Percentiles rank a stretch among this genome's conserved stretches.
These are phyloP conservation scores for Paramecium octaurelia DNA, from an alignment of 73 alveolate genomes.

Conservation along the genomic window DNA sequence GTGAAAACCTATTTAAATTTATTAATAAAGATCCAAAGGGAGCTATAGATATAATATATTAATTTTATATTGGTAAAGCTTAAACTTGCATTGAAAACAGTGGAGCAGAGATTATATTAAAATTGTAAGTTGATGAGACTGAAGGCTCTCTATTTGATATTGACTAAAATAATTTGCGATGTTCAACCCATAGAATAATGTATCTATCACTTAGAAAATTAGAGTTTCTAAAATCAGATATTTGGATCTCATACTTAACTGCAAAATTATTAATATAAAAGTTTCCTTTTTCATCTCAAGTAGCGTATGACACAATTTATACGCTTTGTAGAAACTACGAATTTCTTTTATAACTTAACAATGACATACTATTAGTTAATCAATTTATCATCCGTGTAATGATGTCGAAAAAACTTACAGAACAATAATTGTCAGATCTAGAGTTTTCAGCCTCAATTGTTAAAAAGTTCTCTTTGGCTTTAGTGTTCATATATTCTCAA, in stretches of 20 bases:
- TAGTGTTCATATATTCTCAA: neutral
- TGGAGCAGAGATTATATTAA: neutral
- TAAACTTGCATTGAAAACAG: neutral
- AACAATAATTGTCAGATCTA: neutral
- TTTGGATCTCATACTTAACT: neutral
- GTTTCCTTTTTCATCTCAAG: neutral
- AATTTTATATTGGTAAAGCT: neutral
- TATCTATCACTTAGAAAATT: neutral
- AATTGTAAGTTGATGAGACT: neutral
- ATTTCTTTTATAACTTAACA: neutral
- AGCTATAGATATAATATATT: neutral
- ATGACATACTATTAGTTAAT: neutral
- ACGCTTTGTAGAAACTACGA: neutral
- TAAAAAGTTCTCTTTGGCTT: neutral
- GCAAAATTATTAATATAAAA: neutral
- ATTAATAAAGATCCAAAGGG: neutral
- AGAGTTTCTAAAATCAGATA: neutral
- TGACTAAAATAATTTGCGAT: neutral
- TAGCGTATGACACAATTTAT: neutral
- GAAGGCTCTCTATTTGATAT: neutral
- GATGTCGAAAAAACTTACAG: neutral
- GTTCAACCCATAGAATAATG: neutral
- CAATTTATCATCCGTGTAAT: neutral
- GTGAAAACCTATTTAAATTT: constrained; percentile 11
- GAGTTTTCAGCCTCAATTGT: neutral